Evolutionary conservation across 768 basidiomycete genomes (phyloP).

Genomic region (Lactifluus subvellereus): DNA sequence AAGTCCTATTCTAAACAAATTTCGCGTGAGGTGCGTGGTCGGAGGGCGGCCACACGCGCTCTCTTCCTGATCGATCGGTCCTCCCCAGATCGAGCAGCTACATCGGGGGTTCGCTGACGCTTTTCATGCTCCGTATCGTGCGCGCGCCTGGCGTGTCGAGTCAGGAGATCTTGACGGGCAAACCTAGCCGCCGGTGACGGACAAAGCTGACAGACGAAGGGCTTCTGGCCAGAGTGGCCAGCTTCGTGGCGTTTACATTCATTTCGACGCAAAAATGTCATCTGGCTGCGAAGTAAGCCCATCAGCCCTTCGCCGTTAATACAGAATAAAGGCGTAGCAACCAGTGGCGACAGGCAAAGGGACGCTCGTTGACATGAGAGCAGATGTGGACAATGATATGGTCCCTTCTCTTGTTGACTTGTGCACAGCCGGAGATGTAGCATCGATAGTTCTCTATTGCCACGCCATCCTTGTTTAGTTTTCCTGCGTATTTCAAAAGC

Average conservation of each 20-base stretch:
- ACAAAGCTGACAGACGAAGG: constrained; percentile 55
- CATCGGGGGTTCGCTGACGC: constrained; percentile 27
- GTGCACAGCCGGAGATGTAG: constrained; percentile 59
- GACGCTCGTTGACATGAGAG: constrained; percentile 63
- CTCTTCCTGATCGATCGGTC: constrained; percentile 8
- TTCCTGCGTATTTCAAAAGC: constrained; percentile 64
- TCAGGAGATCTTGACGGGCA: constrained; percentile 62
- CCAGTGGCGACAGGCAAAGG: constrained; percentile 61
- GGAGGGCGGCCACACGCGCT: constrained; percentile 2
- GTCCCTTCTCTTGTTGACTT: constrained; percentile 66
- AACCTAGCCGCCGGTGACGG: constrained; percentile 42
- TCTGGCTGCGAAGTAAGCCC: constrained; percentile 37
- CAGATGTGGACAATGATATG: constrained; percentile 73
- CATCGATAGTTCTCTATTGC: constrained; percentile 58
- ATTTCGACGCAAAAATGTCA: constrained; percentile 66
- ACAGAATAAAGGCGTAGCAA: constrained; percentile 26
- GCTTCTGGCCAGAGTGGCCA: constrained; percentile 53
- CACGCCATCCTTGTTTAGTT: constrained; percentile 52
- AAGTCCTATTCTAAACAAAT: constrained; percentile 8
- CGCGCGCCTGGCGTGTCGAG: constrained; percentile 54
- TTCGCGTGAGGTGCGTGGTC: not conserved
- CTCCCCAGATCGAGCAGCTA: constrained; percentile 28
- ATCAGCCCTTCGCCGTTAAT: constrained; percentile 17
- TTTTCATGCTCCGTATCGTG: constrained; percentile 40
- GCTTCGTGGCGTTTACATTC: constrained; percentile 73